These are phyloP conservation scores for Sporothrix globosa DNA, from an alignment of 2,329 filamentous ascomycete species.

Conservation along the genomic window DNA sequence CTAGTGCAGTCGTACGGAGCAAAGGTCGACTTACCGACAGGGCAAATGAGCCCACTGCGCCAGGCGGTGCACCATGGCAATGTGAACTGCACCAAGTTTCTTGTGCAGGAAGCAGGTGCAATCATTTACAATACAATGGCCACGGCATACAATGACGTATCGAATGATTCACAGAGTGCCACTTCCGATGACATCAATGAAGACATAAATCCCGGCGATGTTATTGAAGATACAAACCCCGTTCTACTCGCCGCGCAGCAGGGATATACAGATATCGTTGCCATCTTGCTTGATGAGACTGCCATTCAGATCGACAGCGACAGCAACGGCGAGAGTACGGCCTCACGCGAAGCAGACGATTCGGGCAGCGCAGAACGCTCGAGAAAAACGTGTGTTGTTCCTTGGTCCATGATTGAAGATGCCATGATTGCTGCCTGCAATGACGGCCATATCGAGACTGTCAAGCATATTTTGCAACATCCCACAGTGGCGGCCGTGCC, in stretches of 20 bases:
- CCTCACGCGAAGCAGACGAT: neutral
- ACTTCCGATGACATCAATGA: neutral
- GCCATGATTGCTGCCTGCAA: slow-evolving; percentile 17
- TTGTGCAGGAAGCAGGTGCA: slow-evolving; percentile 2
- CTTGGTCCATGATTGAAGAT: neutral
- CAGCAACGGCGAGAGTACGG: neutral
- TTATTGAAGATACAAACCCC: neutral
- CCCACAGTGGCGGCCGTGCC: neutral
- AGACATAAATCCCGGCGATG: neutral
- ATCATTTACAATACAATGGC: neutral
- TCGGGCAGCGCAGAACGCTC: neutral
- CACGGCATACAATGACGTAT: neutral
- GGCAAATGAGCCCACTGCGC: neutral
- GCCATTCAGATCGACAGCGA: neutral
- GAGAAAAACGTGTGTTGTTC: neutral
- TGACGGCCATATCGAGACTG: neutral
- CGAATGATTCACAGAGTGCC: neutral
- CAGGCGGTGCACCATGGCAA: slow-evolving; percentile 6
- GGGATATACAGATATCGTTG: neutral
- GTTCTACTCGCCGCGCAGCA: neutral
- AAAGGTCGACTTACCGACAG: neutral
- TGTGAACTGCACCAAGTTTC: neutral
- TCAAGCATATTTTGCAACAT: slow-evolving; percentile 6
- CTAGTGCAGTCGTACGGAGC: neutral
- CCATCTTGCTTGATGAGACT: neutral